A percentile compares a stretch with the other conserved stretches of the same genome.
Evolutionary conservation across 108 stramenopile genomes (phyloP).

Genomic region (Nitzschia putrida): DNA sequence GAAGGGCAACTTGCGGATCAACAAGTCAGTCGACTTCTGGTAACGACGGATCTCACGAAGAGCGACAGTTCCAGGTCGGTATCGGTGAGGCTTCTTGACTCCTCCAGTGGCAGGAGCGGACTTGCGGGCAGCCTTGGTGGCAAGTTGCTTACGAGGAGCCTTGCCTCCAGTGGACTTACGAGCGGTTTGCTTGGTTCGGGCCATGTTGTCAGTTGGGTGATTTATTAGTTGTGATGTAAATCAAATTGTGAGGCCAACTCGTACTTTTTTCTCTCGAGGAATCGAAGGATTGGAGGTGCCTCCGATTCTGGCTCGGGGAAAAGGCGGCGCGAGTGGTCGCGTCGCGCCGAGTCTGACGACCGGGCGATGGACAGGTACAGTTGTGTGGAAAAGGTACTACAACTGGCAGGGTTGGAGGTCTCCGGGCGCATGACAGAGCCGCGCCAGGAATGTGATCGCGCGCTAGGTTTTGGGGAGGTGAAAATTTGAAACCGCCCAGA

Average conservation of each 20-base stretch:
- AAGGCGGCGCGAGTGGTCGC: neutral
- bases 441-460: neutral
- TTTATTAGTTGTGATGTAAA: conserved; percentile 1
- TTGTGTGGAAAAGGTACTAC: neutral
- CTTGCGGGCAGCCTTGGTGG: conserved; percentile 91
- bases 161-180: conserved; percentile 98
- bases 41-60: conserved; percentile 97
- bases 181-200: conserved; percentile 98
- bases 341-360: neutral
- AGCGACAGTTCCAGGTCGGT: conserved; percentile 95
- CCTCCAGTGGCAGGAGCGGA: conserved; percentile 86
- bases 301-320: conserved; percentile 1
- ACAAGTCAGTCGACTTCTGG: conserved; percentile 93
- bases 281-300: conserved; percentile 9
- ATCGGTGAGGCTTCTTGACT: conserved; percentile 89
- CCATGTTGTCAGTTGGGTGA: conserved; percentile 70
- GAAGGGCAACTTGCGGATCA: conserved; percentile 97
- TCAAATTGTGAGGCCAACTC: conserved; percentile 18
- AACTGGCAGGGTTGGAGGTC: no score
- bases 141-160: conserved; percentile 92
- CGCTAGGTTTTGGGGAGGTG: neutral
- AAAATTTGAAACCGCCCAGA: conserved; percentile 50
- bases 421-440: neutral
- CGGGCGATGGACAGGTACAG: neutral
- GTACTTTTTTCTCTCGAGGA: no score